Evolutionary conservation across 2,329 filamentous ascomycete genomes (phyloP).

Genomic region (Colletotrichum tamarilloi): DNA sequence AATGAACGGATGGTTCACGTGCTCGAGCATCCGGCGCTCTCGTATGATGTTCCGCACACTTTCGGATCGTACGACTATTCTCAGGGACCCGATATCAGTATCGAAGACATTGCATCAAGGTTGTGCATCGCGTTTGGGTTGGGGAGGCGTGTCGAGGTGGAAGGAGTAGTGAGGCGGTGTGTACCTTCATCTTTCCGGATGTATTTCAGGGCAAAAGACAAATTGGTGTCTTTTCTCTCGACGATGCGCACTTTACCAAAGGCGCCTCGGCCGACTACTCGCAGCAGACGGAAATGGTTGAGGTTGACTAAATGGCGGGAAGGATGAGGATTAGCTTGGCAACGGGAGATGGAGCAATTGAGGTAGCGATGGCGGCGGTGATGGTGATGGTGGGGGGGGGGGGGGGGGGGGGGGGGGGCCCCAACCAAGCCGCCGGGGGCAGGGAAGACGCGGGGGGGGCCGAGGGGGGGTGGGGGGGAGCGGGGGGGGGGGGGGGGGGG

Average conservation of each 20-base stretch:
- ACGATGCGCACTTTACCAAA: conserved; percentile 99
- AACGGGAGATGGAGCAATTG: neutral
- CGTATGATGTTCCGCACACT: conserved; percentile 98
- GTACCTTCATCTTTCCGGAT: conserved; percentile 98
- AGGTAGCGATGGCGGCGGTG: neutral
- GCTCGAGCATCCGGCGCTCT: conserved; percentile 96
- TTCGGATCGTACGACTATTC: conserved; percentile 90
- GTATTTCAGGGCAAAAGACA: conserved; percentile 97
- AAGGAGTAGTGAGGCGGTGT: conserved; percentile 40
- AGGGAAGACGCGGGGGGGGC: neutral
- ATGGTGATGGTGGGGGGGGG: neutral
- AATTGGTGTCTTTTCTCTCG: conserved; percentile 92
- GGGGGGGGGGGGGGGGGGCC: neutral
- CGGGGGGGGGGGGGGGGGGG: neutral
- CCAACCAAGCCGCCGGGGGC: too few relatives aligned
- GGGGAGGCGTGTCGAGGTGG: neutral
- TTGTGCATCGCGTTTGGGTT: neutral
- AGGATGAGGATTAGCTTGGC: conserved; percentile 23
- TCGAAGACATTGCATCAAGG: neutral
- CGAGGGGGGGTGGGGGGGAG: neutral
- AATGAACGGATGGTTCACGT: conserved; percentile 96
- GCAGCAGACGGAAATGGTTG: conserved; percentile 94
- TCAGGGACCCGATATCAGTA: conserved; percentile 32
- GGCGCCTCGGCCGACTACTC: conserved; percentile 96
- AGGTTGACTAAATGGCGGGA: conserved; percentile 77